phyloP scores from a whole-genome alignment of 768 basidiomycete genomes.

The Punctularia strigosozonata region DNA sequence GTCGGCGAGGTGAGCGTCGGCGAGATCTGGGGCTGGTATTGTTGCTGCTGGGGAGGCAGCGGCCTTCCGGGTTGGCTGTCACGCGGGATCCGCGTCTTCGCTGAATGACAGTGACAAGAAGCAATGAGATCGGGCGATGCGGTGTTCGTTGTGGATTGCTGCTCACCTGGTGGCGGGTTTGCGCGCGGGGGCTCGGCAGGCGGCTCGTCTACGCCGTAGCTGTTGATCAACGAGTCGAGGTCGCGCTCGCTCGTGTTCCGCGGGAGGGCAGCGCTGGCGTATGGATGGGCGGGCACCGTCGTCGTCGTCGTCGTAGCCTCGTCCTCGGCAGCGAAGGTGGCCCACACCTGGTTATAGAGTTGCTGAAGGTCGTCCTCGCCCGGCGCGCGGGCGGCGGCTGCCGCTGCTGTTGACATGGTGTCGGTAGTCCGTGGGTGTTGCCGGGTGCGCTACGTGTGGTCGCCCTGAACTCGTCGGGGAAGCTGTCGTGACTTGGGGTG shows the following conservation, averaged over 20 bases:
- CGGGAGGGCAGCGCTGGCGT: constrained; percentile 2
- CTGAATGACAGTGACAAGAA: too few species aligned
- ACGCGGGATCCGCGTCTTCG: too few species aligned
- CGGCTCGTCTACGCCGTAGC: constrained; percentile 10
- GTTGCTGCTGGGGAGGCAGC: too few species aligned
- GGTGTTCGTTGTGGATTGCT: too few species aligned
- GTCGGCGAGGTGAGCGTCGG: too few species aligned
- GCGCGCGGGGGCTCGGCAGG: constrained; percentile 1
- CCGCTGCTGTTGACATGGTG: constrained; percentile 19
- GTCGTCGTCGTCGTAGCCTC: constrained; percentile 12
- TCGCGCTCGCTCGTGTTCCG: constrained; percentile 7
- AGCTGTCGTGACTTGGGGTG: too few species aligned
- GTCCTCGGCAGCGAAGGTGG: constrained; percentile 32
- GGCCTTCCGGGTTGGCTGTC: too few species aligned
- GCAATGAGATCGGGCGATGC: too few species aligned
- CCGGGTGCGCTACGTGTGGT: not conserved
- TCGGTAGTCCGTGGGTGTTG: not conserved
- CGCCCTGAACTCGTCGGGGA: too few species aligned
- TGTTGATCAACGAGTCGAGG: constrained; percentile 8
- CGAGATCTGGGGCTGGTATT: too few species aligned
- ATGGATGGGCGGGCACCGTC: constrained; percentile 4
- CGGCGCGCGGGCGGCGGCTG: constrained; percentile 14
- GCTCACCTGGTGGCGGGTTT: constrained; percentile 2
- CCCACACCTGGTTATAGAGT: constrained; percentile 68
- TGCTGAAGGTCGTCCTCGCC: constrained; percentile 63